phyloP scores from a whole-genome alignment of 1,284 basidiomycete genomes.

The Paramarasmius palmivorus region DNA sequence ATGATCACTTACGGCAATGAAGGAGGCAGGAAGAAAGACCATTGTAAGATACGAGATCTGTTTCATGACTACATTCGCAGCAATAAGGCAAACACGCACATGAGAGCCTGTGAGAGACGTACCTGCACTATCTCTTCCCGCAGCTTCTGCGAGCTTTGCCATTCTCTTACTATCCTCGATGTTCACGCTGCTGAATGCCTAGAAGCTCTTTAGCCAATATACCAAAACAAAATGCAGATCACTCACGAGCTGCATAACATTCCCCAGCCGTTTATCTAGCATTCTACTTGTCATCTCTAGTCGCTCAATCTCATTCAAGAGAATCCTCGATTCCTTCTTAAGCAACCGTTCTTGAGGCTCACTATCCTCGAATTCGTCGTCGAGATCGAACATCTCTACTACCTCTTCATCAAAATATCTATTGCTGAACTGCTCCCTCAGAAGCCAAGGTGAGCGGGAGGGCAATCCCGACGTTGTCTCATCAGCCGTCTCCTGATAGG shows the following conservation, averaged over 20 bases:
- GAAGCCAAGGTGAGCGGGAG: background rate
- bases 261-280: conserved; percentile 48
- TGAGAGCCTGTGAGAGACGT: background rate
- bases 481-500: conserved; percentile 1
- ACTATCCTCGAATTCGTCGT: conserved; percentile 22
- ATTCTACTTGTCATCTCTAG: conserved; percentile 42
- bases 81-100: background rate
- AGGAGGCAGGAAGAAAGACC: conserved; percentile 55
- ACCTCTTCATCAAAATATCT: background rate
- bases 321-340: conserved; percentile 41
- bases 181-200: conserved; percentile 53
- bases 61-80: conserved; percentile 43
- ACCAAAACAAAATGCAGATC: background rate
- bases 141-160: conserved; percentile 45
- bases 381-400: conserved; percentile 4
- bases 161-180: conserved; percentile 50
- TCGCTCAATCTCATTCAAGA: conserved; percentile 47
- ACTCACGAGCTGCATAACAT: conserved; percentile 54
- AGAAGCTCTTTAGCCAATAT: background rate
- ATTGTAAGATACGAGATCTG: conserved; percentile 57
- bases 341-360: conserved; percentile 26
- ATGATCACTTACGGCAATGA: conserved; percentile 44
- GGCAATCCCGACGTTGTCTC: background rate
- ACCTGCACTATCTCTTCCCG: conserved; percentile 20
- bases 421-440: background rate